These are phyloP conservation scores for Coemansia sp. DNA, from an alignment of 192 early-diverging fungal species.

Conservation along the genomic window DNA sequence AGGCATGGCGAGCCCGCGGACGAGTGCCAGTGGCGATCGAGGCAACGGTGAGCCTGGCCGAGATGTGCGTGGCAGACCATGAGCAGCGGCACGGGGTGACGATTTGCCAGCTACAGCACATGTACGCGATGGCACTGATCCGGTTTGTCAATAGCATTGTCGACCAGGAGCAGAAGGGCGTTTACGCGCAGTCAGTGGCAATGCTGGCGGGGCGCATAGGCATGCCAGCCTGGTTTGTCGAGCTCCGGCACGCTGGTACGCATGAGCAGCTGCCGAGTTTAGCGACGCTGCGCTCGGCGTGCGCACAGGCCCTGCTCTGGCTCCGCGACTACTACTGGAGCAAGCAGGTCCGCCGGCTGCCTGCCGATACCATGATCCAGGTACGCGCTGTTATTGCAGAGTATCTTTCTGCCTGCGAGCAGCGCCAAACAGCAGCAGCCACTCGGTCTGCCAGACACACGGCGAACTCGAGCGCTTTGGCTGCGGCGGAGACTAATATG, in stretches of 20 bases:
- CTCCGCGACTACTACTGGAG: slow-evolving; percentile 60
- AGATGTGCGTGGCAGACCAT: slow-evolving; percentile 33
- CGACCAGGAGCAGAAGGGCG: slow-evolving; percentile 60
- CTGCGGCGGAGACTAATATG: neutral
- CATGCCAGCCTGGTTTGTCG: slow-evolving; percentile 70
- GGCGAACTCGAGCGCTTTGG: neutral
- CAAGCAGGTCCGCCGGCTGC: slow-evolving; percentile 41
- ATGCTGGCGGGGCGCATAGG: slow-evolving; percentile 57
- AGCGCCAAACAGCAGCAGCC: neutral
- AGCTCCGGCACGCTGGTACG: slow-evolving; percentile 67
- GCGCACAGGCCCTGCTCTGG: slow-evolving; percentile 61
- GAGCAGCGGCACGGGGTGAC: slow-evolving; percentile 19
- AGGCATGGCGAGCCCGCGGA: slow-evolving; percentile 48
- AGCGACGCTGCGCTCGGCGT: slow-evolving; percentile 57
- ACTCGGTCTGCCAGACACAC: neutral
- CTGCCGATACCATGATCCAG: slow-evolving; percentile 33
- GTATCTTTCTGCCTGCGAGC: slow-evolving; percentile 21
- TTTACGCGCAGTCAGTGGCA: slow-evolving; percentile 60
- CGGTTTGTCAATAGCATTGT: slow-evolving; percentile 68
- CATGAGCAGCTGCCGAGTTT: slow-evolving; percentile 67
- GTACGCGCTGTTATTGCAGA: slow-evolving; percentile 21
- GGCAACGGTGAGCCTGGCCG: slow-evolving; percentile 47
- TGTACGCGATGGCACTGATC: slow-evolving; percentile 52
- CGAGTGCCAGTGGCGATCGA: slow-evolving; percentile 50
- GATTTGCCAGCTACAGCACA: slow-evolving; percentile 32